phyloP scores from a whole-genome alignment of 2,329 filamentous ascomycete genomes.

The Alternaria arborescens region DNA sequence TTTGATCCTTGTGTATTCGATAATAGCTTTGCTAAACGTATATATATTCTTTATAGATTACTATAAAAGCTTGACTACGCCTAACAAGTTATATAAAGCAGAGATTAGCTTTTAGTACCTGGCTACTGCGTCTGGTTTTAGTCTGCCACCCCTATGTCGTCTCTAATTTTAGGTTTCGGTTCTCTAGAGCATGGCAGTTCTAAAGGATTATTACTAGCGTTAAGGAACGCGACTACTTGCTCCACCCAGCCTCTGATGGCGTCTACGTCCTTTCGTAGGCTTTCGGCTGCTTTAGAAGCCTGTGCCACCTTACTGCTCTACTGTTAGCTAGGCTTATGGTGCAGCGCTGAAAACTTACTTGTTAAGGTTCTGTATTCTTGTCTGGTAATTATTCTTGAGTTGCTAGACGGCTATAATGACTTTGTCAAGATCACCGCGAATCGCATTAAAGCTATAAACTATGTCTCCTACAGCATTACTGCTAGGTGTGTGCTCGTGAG shows the following conservation, averaged over 20 bases:
- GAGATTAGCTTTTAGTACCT: neutral
- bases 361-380: neutral
- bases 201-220: neutral
- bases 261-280: conserved; percentile 5
- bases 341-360: neutral
- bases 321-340: neutral
- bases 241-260: conserved; percentile 1
- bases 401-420: neutral
- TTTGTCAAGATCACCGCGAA: conserved; percentile 1
- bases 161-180: neutral
- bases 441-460: neutral
- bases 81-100: neutral
- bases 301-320: neutral
- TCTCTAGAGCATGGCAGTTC: neutral
- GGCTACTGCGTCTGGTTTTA: neutral
- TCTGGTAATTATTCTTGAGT: neutral
- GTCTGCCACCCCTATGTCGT: neutral
- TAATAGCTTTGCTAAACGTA: neutral
- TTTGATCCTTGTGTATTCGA: neutral
- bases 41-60: neutral
- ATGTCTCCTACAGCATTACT: neutral
- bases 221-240: neutral
- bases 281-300: neutral
- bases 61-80: neutral
- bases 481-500: neutral